These are phyloP conservation scores for Myrmaecium sp. DNA, from an alignment of 2,329 filamentous ascomycete species.

Conservation along the genomic window DNA sequence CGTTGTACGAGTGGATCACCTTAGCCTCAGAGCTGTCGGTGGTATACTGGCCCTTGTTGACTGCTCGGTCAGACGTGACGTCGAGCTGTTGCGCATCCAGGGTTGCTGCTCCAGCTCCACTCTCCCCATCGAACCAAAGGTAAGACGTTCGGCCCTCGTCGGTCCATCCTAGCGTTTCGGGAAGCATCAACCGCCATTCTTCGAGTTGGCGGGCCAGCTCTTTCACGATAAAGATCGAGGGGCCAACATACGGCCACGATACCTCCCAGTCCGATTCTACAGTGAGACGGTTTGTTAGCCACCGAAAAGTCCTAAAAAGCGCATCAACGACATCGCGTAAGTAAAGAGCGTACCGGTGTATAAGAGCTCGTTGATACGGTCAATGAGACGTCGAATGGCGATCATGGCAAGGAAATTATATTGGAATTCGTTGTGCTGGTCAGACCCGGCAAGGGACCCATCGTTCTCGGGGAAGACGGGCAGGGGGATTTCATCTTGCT, in stretches of 20 bases:
- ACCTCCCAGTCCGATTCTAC: too few species aligned
- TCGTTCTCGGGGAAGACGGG: constrained; percentile 27
- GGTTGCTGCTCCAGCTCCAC: too few species aligned
- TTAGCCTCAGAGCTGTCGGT: background rate
- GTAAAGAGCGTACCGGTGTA: constrained; percentile 29
- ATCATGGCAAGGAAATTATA: constrained; percentile 44
- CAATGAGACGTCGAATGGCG: constrained; percentile 35
- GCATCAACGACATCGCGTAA: too few species aligned
- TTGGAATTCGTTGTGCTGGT: constrained; percentile 30
- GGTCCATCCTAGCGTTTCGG: constrained; percentile 37
- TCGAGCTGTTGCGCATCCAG: too few species aligned
- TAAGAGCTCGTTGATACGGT: constrained; percentile 35
- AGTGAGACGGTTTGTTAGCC: constrained; percentile 3
- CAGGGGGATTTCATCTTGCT: constrained; percentile 36
- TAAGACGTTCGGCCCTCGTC: constrained; percentile 29
- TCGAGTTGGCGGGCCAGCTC: constrained; percentile 37
- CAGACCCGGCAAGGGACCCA: constrained; percentile 23
- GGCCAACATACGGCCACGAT: constrained; percentile 21
- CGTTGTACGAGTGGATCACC: constrained; percentile 2
- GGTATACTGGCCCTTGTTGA: too few species aligned
- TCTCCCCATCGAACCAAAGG: too few species aligned
- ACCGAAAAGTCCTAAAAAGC: too few species aligned
- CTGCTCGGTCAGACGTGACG: too few species aligned
- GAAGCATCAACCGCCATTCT: constrained; percentile 40
- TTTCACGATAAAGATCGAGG: constrained; percentile 27